Evolutionary conservation across 192 early-diverging fungal species (phyloP).

Genomic region (Dissophora ornata): DNA sequence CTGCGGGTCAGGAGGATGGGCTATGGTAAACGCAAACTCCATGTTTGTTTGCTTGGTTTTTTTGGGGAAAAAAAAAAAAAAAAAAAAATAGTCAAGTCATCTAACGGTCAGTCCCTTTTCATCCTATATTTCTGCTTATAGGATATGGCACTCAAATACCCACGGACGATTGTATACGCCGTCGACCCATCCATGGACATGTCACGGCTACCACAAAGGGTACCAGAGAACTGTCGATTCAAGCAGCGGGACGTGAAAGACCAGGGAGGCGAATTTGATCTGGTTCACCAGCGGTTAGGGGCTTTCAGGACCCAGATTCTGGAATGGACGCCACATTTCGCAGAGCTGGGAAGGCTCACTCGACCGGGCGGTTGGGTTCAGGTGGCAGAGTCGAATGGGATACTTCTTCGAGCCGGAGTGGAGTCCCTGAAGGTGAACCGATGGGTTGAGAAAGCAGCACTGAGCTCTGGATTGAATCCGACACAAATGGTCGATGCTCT

Average conservation of each 20-base stretch:
- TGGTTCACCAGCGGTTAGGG: slow-evolving; percentile 43
- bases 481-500: slow-evolving; percentile 42
- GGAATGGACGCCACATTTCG: slow-evolving; percentile 52
- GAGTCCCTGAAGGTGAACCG: slow-evolving; percentile 44
- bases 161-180: slow-evolving; percentile 37
- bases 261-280: slow-evolving; percentile 47
- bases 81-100: no score
- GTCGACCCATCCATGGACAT: slow-evolving; percentile 21
- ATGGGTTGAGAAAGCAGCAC: slow-evolving; percentile 48
- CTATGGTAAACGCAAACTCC: slow-evolving; percentile 25
- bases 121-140: slow-evolving; percentile 7
- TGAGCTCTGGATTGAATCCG: slow-evolving; percentile 45
- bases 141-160: slow-evolving; percentile 44
- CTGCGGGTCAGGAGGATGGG: slow-evolving; percentile 44
- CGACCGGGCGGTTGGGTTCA: slow-evolving; percentile 50
- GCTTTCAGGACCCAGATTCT: slow-evolving; percentile 38
- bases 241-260: slow-evolving; percentile 38
- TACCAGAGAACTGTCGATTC: slow-evolving; percentile 41
- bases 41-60: not conserved
- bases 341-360: slow-evolving; percentile 33
- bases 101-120: not conserved
- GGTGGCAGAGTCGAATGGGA: slow-evolving; percentile 46
- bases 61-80: no score
- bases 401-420: slow-evolving; percentile 32
- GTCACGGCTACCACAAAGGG: slow-evolving; percentile 3